These are phyloP conservation scores for Hypseocharis bilobata DNA, from an alignment of 441 rosid genomes.

Conservation along the genomic window DNA sequence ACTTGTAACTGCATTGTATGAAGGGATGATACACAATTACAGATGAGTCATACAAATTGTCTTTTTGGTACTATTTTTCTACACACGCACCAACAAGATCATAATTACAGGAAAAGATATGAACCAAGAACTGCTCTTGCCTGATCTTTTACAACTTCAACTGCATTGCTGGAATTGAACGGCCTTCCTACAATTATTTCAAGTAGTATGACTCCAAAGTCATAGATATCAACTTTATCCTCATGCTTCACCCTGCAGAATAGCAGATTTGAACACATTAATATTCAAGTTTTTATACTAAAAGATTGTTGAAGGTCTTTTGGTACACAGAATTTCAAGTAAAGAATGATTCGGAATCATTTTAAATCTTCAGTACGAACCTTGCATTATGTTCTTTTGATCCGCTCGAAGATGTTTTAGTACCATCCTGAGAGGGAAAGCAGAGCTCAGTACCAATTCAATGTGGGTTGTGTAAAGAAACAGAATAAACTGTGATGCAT, in stretches of 20 bases:
- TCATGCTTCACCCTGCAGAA: slow-evolving; percentile 35
- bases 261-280: no score
- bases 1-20: slow-evolving; percentile 45
- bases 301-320: no score
- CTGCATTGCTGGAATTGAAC: slow-evolving; percentile 41
- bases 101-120: neutral
- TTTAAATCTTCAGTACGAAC: no score
- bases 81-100: no score
- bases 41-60: no score
- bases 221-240: slow-evolving; percentile 53
- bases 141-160: slow-evolving; percentile 46
- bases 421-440: slow-evolving; percentile 39
- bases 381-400: slow-evolving; percentile 38
- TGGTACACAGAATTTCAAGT: no score
- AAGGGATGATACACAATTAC: slow-evolving; percentile 1
- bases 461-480: neutral
- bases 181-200: slow-evolving; percentile 72
- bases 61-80: no score
- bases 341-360: no score
- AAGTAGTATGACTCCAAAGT: slow-evolving; percentile 76
- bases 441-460: slow-evolving; percentile 1
- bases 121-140: slow-evolving; percentile 23
- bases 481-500: slow-evolving; percentile 2
- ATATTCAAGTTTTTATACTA: no score
- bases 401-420: slow-evolving; percentile 33